Evolutionary conservation across 768 basidiomycete species (phyloP), one percentile per base, ranked within the genome.

Genomic region (Calocera cornea): DNA sequence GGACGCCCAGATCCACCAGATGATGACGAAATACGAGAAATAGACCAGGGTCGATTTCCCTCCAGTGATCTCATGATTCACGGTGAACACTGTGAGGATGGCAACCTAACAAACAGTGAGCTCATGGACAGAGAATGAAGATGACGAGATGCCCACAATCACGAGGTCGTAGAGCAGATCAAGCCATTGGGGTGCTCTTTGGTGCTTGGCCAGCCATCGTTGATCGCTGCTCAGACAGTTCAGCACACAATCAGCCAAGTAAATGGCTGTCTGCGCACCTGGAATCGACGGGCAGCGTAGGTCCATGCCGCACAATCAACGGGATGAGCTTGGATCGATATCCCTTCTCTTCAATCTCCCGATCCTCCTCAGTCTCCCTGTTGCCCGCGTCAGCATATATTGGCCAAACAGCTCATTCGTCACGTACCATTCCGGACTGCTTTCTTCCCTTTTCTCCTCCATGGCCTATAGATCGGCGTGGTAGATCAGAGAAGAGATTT

Each of bases 1-100:
- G 22, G 44, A 50, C 17, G 66, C 66, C 66, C 66, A 67, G 29
- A 67, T 34, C 66, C 66, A 67, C 66, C 66, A 67, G 19, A 67
- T 54, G 49, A 67, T 54, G 16, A 54, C 66, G 49, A 67, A 67
- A 34, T 50, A 67, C 19, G 50, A 54, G 34, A 67, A 54, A 41
- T 67, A 67, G 2, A 60, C 54, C 27, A 60, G 31, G 2, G 54
- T 60, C 27, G 54, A 60, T 33, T 27, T 5, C 7, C 27, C 54
- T 5, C 27, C 19, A 10, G 11, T 60, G 5, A 60, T 60, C 54
- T 60, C 54, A 60, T 60, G 54, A 33, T 60, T 60, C 14, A 60
- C 54, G 31, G 54, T 60, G 31, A 60, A 60, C 16, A 60, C 54
- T 12, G 54, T 60, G 10, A 60, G 54, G 31, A 60, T 27, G 10